These are phyloP conservation scores for Dorcoceras hygrometricum DNA, from an alignment of 257 asterid species.

Conservation along the genomic window DNA sequence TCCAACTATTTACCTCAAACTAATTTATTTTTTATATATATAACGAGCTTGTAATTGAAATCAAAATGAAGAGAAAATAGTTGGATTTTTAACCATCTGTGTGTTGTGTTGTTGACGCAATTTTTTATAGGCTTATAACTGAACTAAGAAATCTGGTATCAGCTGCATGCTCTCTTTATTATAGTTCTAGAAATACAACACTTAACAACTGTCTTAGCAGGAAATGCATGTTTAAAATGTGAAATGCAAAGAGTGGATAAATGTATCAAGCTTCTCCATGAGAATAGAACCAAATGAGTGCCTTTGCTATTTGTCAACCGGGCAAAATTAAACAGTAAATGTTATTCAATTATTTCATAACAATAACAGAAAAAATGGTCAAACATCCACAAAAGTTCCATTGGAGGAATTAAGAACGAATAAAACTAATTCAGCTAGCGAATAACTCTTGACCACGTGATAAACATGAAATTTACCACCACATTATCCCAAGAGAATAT, in stretches of 20 bases:
- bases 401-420: background rate
- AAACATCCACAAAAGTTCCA: background rate
- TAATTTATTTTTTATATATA: too few relatives aligned
- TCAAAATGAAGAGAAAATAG: background rate
- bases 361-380: background rate
- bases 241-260: background rate
- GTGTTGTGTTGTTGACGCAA: background rate
- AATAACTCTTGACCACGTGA: background rate
- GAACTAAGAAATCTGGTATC: background rate
- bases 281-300: background rate
- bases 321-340: background rate
- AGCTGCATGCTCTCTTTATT: background rate
- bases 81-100: background rate
- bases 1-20: too few relatives aligned
- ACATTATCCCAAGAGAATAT: conserved; percentile 97
- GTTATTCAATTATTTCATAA: background rate
- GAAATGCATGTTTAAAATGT: background rate
- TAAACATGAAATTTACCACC: conserved; percentile 55
- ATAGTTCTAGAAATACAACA: background rate
- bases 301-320: background rate
- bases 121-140: background rate
- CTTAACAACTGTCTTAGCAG: background rate
- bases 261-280: background rate
- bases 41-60: background rate
- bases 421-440: background rate